These are phyloP conservation scores for Nigrograna mackinnonii DNA, from an alignment of 2,329 filamentous ascomycete species.

Conservation along the genomic window DNA sequence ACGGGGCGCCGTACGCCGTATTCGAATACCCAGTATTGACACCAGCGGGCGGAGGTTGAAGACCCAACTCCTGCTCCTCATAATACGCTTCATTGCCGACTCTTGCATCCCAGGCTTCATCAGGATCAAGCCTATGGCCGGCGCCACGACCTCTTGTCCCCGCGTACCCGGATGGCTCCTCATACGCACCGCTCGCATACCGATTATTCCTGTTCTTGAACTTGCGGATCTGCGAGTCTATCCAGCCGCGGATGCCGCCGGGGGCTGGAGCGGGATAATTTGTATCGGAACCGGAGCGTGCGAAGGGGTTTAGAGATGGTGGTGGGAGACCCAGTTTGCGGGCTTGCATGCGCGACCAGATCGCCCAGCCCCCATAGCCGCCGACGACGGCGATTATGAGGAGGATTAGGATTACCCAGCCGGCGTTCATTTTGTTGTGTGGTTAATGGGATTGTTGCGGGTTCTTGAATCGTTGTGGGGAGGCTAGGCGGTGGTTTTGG, in stretches of 20 bases:
- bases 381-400: slow-evolving; percentile 70
- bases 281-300: slow-evolving; percentile 30
- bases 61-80: slow-evolving; percentile 75
- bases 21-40: slow-evolving; percentile 40
- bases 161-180: slow-evolving; percentile 59
- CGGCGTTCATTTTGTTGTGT: slow-evolving; percentile 37
- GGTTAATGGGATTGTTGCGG: slow-evolving; percentile 10
- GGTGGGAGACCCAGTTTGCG: slow-evolving; percentile 75
- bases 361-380: slow-evolving; percentile 67
- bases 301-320: slow-evolving; percentile 73
- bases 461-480: too few species aligned
- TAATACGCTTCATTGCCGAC: slow-evolving; percentile 79
- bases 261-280: slow-evolving; percentile 59
- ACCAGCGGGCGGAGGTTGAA: slow-evolving; percentile 49
- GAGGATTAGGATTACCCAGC: slow-evolving; percentile 70
- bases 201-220: slow-evolving; percentile 70
- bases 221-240: slow-evolving; percentile 66
- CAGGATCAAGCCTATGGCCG: slow-evolving; percentile 72
- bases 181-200: slow-evolving; percentile 72
- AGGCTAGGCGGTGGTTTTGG: too few species aligned
- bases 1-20: slow-evolving; percentile 29
- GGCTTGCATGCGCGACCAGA: slow-evolving; percentile 73
- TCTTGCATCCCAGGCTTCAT: slow-evolving; percentile 83
- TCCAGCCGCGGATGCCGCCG: slow-evolving; percentile 71
- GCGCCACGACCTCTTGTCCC: slow-evolving; percentile 43